phyloP scores from a whole-genome alignment of 768 basidiomycete genomes.

The Termitomyces sp. region DNA sequence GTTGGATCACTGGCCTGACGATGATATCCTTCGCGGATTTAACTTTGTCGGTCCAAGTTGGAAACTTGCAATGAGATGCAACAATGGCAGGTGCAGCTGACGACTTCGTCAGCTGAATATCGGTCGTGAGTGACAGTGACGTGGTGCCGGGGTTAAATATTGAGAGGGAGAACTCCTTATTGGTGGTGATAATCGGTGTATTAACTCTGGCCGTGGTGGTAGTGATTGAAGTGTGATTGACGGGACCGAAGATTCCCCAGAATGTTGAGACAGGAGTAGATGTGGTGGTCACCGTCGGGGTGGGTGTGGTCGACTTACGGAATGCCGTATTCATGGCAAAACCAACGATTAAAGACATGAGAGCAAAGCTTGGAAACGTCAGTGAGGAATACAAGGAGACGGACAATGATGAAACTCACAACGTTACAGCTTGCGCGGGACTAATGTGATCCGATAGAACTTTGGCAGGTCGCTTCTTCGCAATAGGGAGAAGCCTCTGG shows the following conservation, averaged over 20 bases:
- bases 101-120: slow-evolving; percentile 14
- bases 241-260: slow-evolving; percentile 37
- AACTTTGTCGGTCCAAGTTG: slow-evolving; percentile 19
- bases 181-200: slow-evolving; percentile 29
- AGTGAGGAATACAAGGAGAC: slow-evolving; percentile 4
- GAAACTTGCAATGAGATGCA: slow-evolving; percentile 9
- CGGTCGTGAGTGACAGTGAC: slow-evolving; percentile 27
- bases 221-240: slow-evolving; percentile 31
- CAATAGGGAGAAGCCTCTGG: slow-evolving; percentile 33
- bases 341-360: slow-evolving; percentile 65
- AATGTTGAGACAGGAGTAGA: slow-evolving; percentile 20
- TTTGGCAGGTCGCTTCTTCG: slow-evolving; percentile 31
- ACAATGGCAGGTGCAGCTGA: slow-evolving; percentile 2
- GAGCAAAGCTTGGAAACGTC: slow-evolving; percentile 45
- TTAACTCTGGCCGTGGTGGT: slow-evolving; percentile 23
- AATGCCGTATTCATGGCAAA: slow-evolving; percentile 50
- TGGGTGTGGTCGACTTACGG: slow-evolving; percentile 22
- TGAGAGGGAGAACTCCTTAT: slow-evolving; percentile 47
- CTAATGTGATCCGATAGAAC: slow-evolving; percentile 37
- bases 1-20: slow-evolving; percentile 25
- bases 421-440: slow-evolving; percentile 53
- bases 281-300: slow-evolving; percentile 27
- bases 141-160: slow-evolving; percentile 45
- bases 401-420: slow-evolving; percentile 40
- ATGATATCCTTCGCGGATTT: slow-evolving; percentile 30